Conservation (phyloP, 345 rosid genomes). For the Hibiscus mutabilis region DNA sequence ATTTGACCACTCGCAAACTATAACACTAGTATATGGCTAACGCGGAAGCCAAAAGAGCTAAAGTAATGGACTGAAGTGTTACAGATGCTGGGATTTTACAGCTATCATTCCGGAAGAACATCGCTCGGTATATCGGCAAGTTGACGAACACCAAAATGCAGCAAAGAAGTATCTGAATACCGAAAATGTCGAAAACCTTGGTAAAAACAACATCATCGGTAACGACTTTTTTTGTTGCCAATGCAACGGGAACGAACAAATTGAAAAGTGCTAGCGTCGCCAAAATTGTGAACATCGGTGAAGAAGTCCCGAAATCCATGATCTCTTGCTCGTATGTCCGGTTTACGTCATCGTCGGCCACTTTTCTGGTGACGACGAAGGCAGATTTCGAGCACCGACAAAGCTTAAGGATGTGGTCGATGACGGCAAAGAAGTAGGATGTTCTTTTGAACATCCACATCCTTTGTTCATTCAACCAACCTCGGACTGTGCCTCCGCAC, state of each 20-base stretch:
- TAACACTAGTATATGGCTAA: neutral
- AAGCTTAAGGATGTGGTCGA: constrained; percentile 18
- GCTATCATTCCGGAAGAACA: constrained; percentile 45
- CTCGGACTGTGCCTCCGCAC: constrained; percentile 52
- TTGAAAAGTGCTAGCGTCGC: constrained; percentile 20
- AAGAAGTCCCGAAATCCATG: constrained; percentile 71
- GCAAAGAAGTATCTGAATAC: constrained; percentile 41
- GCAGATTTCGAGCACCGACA: constrained; percentile 39
- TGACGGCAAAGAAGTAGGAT: neutral
- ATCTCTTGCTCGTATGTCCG: constrained; percentile 47
- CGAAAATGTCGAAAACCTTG: constrained; percentile 19
- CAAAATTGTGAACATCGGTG: constrained; percentile 53
- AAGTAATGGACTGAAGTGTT: constrained; percentile 31
- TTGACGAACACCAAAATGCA: constrained; percentile 41
- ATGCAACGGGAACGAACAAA: constrained; percentile 25
- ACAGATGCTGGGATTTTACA: constrained; percentile 52
- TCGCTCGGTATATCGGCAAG: constrained; percentile 42
- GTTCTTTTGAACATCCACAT: constrained; percentile 3
- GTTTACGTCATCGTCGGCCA: constrained; percentile 45
- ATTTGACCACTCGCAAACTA: neutral
- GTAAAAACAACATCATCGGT: neutral
- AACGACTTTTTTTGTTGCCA: neutral
- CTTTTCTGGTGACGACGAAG: constrained; percentile 61
- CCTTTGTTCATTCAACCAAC: constrained; percentile 57
- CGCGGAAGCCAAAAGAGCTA: constrained; percentile 35